These are phyloP conservation scores for Apiospora phragmitis DNA, from an alignment of 2,329 filamentous ascomycete species.

Conservation along the genomic window DNA sequence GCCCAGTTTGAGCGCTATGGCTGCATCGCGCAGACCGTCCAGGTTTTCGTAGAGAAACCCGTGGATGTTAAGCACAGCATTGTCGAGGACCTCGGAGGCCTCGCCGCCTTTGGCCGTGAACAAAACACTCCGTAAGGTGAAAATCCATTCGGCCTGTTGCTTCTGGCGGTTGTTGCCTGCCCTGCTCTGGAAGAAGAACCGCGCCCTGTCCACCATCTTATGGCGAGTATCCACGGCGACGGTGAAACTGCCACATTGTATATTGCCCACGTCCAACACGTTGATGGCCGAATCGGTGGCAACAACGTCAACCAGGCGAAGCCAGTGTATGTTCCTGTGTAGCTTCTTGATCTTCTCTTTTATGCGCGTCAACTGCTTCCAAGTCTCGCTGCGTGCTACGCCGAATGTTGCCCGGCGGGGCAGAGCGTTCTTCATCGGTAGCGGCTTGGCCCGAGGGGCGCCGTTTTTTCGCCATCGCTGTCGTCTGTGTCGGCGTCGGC, in stretches of 20 bases:
- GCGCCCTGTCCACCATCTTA: conserved; percentile 87
- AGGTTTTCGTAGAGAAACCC: conserved; percentile 83
- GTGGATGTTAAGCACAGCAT: conserved; percentile 85
- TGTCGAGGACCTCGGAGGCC: conserved; percentile 84
- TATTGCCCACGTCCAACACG: conserved; percentile 76
- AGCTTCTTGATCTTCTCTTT: conserved; percentile 87
- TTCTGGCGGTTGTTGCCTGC: conserved; percentile 59
- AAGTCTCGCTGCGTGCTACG: conserved; percentile 66
- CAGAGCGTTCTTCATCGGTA: conserved; percentile 27
- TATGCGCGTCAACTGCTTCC: conserved; percentile 73
- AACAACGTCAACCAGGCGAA: conserved; percentile 85
- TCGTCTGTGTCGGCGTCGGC: conserved; percentile 27
- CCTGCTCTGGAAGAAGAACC: conserved; percentile 81
- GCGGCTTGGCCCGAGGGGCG: conserved; percentile 20
- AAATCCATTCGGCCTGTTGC: conserved; percentile 90
- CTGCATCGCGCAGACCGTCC: conserved; percentile 86
- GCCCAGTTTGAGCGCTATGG: conserved; percentile 87
- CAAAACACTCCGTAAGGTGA: conserved; percentile 80
- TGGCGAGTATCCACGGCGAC: conserved; percentile 87
- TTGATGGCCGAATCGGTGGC: conserved; percentile 78
- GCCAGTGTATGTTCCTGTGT: conserved; percentile 84
- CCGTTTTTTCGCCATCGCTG: conserved; percentile 28
- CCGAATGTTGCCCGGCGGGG: conserved; percentile 30
- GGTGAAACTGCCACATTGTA: conserved; percentile 83
- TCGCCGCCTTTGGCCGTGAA: conserved; percentile 86